Conservation (phyloP, 2,329 filamentous ascomycete species). For the Pezicula radicicola region DNA sequence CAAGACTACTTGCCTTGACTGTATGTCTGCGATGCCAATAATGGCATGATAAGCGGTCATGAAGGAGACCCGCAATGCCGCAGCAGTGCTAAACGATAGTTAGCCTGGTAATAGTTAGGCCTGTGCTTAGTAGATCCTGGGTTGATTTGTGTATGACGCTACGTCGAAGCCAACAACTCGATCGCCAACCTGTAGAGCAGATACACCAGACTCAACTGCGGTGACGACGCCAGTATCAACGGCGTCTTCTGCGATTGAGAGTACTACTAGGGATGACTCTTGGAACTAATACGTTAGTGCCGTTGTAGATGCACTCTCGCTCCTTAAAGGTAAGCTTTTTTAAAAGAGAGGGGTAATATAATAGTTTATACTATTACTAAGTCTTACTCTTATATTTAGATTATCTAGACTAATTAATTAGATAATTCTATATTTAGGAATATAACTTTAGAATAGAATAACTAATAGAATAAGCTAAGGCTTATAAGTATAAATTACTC, state of each 20-base stretch:
- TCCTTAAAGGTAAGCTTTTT: too few relatives aligned
- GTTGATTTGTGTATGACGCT: constrained; percentile 21
- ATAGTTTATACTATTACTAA: too few relatives aligned
- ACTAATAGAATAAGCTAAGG: too few relatives aligned
- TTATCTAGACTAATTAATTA: too few relatives aligned
- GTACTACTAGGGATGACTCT: not conserved
- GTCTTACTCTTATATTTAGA: too few relatives aligned
- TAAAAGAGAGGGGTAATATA: too few relatives aligned
- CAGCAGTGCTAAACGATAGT: constrained; percentile 7
- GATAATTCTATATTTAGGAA: too few relatives aligned
- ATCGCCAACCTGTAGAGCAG: constrained; percentile 21
- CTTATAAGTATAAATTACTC: too few relatives aligned
- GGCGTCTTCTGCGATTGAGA: constrained; percentile 6
- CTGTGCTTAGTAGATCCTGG: constrained; percentile 15
- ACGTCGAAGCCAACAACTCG: constrained; percentile 21
- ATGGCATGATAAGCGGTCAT: constrained; percentile 12
- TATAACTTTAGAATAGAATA: too few relatives aligned
- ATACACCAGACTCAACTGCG: constrained; percentile 15
- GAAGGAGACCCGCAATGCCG: constrained; percentile 11
- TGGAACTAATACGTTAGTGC: constrained; percentile 2
- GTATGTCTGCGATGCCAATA: constrained; percentile 8
- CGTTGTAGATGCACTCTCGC: not conserved
- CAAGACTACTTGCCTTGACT: constrained; percentile 21
- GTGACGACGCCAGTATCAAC: constrained; percentile 27
- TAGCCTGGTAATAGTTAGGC: constrained; percentile 1